Evolutionary conservation across 2,329 filamentous ascomycete genomes (phyloP).

Genomic region (Aphanocladium album): DNA sequence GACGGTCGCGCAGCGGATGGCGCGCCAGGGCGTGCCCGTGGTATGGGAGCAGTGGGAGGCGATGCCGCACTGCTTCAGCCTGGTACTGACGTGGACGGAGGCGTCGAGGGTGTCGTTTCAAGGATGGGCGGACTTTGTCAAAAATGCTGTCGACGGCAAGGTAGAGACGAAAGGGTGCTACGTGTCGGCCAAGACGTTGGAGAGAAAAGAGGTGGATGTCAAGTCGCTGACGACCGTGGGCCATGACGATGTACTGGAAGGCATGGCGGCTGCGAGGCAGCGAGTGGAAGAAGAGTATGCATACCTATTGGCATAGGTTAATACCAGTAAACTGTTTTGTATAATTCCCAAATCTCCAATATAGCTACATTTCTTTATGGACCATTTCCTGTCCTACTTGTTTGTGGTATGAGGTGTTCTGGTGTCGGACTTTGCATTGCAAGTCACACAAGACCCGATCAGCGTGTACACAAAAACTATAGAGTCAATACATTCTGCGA

Average conservation of each 20-base stretch:
- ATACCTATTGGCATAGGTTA: neutral
- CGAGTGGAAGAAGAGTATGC: neutral
- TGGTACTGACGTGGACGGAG: conserved; percentile 41
- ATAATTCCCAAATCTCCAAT: no score
- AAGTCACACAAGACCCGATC: no score
- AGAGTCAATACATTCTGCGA: no score
- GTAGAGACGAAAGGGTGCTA: conserved; percentile 33
- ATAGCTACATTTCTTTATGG: no score
- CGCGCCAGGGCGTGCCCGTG: conserved; percentile 49
- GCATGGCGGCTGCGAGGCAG: conserved; percentile 20
- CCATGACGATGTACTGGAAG: conserved; percentile 32
- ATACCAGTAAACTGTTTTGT: neutral
- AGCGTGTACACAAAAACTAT: no score
- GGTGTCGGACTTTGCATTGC: no score
- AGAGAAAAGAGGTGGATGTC: conserved; percentile 36
- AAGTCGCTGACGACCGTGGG: conserved; percentile 30
- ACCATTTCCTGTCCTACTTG: no score
- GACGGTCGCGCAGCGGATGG: conserved; percentile 48
- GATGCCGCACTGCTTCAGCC: conserved; percentile 66
- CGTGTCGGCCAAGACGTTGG: conserved; percentile 43
- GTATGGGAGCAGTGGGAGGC: conserved; percentile 62
- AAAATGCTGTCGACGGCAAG: conserved; percentile 25
- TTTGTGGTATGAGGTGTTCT: no score
- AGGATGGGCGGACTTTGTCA: conserved; percentile 49
- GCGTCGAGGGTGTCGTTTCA: conserved; percentile 43